Percentiles rank a stretch among this genome's conserved stretches.
phyloP scores from a whole-genome alignment of 2,329 filamentous ascomycete genomes.

The Westerdykella ornata region DNA sequence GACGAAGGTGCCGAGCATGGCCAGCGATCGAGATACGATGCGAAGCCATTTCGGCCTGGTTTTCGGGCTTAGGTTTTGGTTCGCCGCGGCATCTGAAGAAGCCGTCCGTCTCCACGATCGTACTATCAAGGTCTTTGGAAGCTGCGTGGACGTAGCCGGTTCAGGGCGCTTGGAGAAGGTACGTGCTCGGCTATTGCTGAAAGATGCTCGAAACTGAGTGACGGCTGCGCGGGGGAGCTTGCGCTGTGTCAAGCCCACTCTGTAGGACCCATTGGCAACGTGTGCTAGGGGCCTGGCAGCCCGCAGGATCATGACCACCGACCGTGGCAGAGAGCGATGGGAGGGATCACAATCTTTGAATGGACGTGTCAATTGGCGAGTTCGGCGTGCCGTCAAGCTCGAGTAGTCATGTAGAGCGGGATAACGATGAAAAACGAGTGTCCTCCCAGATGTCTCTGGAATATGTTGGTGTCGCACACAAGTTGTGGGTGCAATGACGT shows the following conservation, averaged over 20 bases:
- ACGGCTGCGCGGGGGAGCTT: conserved; percentile 3
- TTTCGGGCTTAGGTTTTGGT: conserved; percentile 26
- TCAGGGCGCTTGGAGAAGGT: conserved; percentile 19
- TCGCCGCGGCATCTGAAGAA: conserved; percentile 9
- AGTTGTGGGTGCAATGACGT: background rate
- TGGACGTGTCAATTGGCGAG: conserved; percentile 9
- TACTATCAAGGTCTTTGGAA: conserved; percentile 15
- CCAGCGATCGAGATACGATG: conserved; percentile 63
- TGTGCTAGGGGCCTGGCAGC: conserved; percentile 27
- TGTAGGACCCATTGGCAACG: conserved; percentile 14
- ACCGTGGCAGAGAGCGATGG: conserved; percentile 7
- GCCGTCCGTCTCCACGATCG: conserved; percentile 7
- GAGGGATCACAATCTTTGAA: conserved; percentile 4
- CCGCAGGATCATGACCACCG: conserved; percentile 22
- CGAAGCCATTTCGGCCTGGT: conserved; percentile 37
- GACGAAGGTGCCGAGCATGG: conserved; percentile 68
- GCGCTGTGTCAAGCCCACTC: conserved; percentile 11
- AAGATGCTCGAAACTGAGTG: conserved; percentile 19
- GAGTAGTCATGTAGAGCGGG: conserved; percentile 5
- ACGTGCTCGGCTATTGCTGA: conserved; percentile 22
- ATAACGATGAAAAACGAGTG: background rate
- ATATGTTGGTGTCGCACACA: no score
- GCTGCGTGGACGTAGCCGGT: conserved; percentile 13
- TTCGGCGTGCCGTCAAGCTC: background rate
- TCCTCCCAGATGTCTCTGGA: background rate